phyloP scores from a whole-genome alignment of 2,329 filamentous ascomycete genomes.

The Hymenoscyphus albidus region DNA sequence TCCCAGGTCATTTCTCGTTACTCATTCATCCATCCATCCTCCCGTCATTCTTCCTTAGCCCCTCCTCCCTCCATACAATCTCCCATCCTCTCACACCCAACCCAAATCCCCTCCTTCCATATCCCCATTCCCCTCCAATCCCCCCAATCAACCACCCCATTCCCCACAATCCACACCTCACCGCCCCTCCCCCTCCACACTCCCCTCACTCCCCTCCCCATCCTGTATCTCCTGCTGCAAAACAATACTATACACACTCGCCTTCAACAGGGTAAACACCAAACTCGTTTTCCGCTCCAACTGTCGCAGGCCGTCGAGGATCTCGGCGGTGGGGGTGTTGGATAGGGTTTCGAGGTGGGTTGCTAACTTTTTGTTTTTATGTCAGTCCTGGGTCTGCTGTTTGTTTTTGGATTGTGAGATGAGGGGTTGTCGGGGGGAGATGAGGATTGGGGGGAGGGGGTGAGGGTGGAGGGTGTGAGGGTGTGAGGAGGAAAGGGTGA shows the following conservation, averaged over 20 bases:
- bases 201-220: conserved; percentile 25
- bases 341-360: conserved; percentile 59
- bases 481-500: background rate
- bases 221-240: conserved; percentile 81
- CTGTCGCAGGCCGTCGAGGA: conserved; percentile 79
- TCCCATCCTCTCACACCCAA: too few species aligned
- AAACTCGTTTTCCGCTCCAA: conserved; percentile 92
- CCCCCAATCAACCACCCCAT: background rate
- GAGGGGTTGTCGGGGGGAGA: background rate
- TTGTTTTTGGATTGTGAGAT: conserved; percentile 43
- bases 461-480: background rate
- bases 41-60: too few species aligned
- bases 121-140: background rate
- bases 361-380: conserved; percentile 47
- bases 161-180: background rate
- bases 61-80: too few species aligned
- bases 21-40: background rate
- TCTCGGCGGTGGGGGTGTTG: conserved; percentile 70
- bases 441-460: background rate
- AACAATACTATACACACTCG: conserved; percentile 97
- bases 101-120: too few species aligned
- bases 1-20: background rate
- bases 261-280: conserved; percentile 93
- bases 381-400: conserved; percentile 36
- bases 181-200: background rate